Evolutionary conservation across 192 early-diverging fungal species (phyloP).

Genomic region (Backusella australiensis): DNA sequence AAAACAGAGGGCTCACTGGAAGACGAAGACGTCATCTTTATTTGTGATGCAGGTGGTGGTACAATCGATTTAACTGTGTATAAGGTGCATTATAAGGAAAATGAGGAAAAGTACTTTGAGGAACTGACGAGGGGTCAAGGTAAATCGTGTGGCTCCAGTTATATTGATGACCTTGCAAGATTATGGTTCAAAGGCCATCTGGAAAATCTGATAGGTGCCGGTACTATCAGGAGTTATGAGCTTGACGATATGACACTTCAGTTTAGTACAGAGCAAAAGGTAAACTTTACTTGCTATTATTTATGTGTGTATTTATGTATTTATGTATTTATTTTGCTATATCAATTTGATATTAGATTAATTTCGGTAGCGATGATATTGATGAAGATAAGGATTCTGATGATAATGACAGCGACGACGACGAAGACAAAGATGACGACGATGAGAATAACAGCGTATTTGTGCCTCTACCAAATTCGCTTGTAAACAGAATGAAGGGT

Average conservation of each 20-base stretch:
- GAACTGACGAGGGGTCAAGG: conserved; percentile 45
- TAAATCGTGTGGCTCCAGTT: conserved; percentile 47
- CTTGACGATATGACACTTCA: not conserved
- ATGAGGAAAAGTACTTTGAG: conserved; percentile 26
- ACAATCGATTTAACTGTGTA: conserved; percentile 57
- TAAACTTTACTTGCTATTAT: not conserved
- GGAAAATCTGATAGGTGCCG: not conserved
- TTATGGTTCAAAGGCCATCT: not conserved
- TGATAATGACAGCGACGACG: not conserved
- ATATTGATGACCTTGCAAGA: conserved; percentile 38
- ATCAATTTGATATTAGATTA: not conserved
- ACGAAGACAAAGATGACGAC: conserved; percentile 28
- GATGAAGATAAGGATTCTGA: not conserved
- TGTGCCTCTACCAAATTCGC: conserved; percentile 40
- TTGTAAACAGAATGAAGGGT: conserved; percentile 44
- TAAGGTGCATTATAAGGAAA: conserved; percentile 35
- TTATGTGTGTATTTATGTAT: not conserved
- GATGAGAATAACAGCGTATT: conserved; percentile 42
- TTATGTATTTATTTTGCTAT: not conserved
- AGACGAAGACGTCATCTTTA: conserved; percentile 51
- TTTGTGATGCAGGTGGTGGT: conserved; percentile 59
- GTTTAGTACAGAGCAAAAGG: conserved; percentile 3
- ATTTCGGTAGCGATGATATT: not conserved
- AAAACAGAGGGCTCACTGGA: conserved; percentile 44
- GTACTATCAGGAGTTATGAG: not conserved